Base-by-base conservation (phyloP, 2,329 filamentous ascomycete species). In the Pyrenophora tritici-repentis region DNA sequence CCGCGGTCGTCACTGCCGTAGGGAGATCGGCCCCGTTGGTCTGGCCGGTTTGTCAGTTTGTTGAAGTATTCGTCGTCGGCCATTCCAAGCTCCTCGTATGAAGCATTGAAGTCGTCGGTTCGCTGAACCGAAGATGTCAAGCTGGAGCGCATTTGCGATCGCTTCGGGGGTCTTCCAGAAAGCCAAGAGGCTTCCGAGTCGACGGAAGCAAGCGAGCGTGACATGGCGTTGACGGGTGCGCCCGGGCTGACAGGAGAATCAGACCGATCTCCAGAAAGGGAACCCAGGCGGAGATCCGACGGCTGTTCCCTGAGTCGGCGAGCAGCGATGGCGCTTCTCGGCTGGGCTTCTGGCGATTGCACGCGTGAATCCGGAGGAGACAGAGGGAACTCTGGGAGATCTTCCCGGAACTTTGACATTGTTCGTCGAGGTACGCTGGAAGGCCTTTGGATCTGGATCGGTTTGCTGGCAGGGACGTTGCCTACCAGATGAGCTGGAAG, bases 181-280 rank as follows among this genome's bases (percentile, higher is more conserved):
- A 99, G 85, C 94, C 94, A 99, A 0, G 92, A 97, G 4, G 84
- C 94, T 76, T 99, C 94, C 0, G 92, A 97, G 68, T 97, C 94
- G 52, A 97, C 90, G 0, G 92, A 97, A 2, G 91, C 94, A 14
- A 97, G 81, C 0, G 93, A 97, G 72, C 92, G 88, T 24, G 91
- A 90, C 68, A 91, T 74, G 29, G 70, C 53, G 10, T 67, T 69
- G 16, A 67, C 62, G 10, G 62, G 66, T 31, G 63, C 57, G n/a
- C 58, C 63, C 6, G 72, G 66, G 37, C 67, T 73, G 41, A 74
- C 67, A 0, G 77, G 75, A 8, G 77, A 79, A 40, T 79, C 77
- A 24, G 72, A 76, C 37, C 76, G 73, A 42, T 50, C 50, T 20
- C 57, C 67, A 20, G 62, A 64, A 20, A 65, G 53, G 2, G 64